Evolutionary conservation across 2,329 filamentous ascomycete genomes (phyloP), one percentile per base, ranked within the genome.

Genomic region (Penicillium occitanis): DNA sequence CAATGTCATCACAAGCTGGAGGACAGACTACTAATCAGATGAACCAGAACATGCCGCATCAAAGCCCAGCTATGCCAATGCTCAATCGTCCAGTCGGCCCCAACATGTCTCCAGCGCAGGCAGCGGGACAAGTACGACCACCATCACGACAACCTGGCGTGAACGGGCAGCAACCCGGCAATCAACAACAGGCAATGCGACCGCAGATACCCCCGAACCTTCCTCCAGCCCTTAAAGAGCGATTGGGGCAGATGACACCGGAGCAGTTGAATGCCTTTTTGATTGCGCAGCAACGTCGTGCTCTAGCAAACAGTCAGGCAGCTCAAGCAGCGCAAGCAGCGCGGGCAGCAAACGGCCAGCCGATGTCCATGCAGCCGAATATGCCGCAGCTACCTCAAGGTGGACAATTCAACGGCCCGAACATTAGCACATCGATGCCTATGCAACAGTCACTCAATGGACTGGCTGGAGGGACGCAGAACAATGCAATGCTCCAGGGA

Each of bases 1-100:
- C 79, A 69, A 77, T 81, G 75, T 75, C 78, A 17, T 82, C 67
- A 72, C 80, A 75, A 77, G 80, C 67, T 77, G 84, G 73, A 25
- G 61, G 42, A 70, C 81, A 72, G 80, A 81, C 66, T 76, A 74
- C 71, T 65, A 68, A 75, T 19, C 78, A 80, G 65, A 70, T 76
- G 46, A 75, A 77, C 19, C 74, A 77, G 51, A 73, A 78, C 69
- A 71, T 80, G 69, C 61, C 77, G 64, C 77, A 82, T 67, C 81
- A 75, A 68, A 78, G 74, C 62, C 74, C 77, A 19, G 75, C 72
- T 11, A 78, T 81, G 75, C 70, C 78, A 13, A 80, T 79, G 76
- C 69, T 81, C 63, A 82, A 81, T 67, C 79, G 79, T 40, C 79
- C 79, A 1, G 76, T 80, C 69, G 73, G 76, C 3, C 73, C 75